phyloP scores from a whole-genome alignment of 176 grass and related monocot species.

The Otatea glauca region DNA sequence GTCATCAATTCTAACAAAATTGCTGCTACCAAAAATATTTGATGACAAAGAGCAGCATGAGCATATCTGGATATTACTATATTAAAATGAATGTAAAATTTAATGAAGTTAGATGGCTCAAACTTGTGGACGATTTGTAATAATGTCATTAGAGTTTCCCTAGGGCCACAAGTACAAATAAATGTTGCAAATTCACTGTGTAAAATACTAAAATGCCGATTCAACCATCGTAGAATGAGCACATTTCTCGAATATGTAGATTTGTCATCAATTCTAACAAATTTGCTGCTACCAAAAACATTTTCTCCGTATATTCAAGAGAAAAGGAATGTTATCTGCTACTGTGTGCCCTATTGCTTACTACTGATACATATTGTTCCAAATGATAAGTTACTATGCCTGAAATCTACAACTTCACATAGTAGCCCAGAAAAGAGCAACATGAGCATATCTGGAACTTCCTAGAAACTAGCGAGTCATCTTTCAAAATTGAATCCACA shows the following conservation, averaged over 20 bases:
- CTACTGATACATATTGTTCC: not conserved
- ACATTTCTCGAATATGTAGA: not conserved
- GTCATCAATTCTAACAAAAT: too few species aligned
- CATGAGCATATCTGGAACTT: not conserved
- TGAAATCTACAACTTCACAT: not conserved
- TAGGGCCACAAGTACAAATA: not conserved
- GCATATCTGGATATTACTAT: too few species aligned
- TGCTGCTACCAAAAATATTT: too few species aligned
- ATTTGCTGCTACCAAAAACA: not conserved
- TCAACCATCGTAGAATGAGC: not conserved
- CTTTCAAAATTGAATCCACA: constrained; percentile 20
- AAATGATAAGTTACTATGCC: not conserved
- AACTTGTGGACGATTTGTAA: not conserved
- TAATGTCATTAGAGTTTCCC: not conserved
- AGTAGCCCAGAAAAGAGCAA: not conserved
- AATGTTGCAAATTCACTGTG: not conserved
- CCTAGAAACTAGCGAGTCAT: not conserved
- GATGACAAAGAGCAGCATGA: too few species aligned
- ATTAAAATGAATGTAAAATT: too few species aligned
- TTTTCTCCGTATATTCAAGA: not conserved
- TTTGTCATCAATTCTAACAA: not conserved
- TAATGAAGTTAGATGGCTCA: too few species aligned
- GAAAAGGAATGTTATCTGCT: not conserved
- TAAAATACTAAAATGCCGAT: not conserved
- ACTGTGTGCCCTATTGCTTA: constrained; percentile 13